Evolutionary conservation across 2,329 filamentous ascomycete genomes (phyloP).

Genomic region (Amesomyces nigricolor): DNA sequence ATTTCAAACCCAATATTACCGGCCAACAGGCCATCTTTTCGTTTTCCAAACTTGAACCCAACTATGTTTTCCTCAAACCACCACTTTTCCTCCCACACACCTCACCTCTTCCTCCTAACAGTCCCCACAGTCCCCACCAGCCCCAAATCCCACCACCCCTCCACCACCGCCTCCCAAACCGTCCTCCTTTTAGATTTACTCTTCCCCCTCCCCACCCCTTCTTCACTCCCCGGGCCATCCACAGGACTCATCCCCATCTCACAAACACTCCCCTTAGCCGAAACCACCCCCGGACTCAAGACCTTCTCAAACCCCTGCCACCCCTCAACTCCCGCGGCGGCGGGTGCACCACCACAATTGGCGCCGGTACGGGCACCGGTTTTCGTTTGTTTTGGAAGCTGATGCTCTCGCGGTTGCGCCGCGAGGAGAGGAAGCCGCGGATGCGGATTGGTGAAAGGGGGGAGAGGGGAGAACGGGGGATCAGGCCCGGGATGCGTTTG

Average conservation of each 20-base stretch:
- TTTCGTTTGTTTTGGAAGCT: neutral
- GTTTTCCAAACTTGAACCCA: neutral
- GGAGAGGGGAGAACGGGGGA: slow-evolving; percentile 19
- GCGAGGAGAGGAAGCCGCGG: neutral
- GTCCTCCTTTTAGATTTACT: slow-evolving; percentile 18
- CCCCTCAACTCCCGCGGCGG: neutral
- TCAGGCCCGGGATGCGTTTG: slow-evolving; percentile 17
- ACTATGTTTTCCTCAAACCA: neutral
- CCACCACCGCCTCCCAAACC: slow-evolving; percentile 21
- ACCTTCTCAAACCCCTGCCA: neutral
- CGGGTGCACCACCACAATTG: slow-evolving; percentile 17
- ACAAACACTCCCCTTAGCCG: slow-evolving; percentile 3
- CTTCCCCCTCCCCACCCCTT: neutral
- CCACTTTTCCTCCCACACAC: neutral
- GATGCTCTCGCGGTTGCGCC: neutral
- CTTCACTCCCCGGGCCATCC: neutral
- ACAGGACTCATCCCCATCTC: neutral
- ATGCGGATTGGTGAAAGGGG: slow-evolving; percentile 17
- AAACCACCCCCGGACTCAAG: neutral
- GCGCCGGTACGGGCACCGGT: slow-evolving; percentile 15
- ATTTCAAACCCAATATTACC: neutral
- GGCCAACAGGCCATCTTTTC: neutral
- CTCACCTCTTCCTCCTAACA: slow-evolving; percentile 23
- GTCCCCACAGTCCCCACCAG: slow-evolving; percentile 27
- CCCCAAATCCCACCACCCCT: slow-evolving; percentile 28